Evolutionary conservation across 345 rosid genomes (phyloP).

Genomic region (Isatis tinctoria): DNA sequence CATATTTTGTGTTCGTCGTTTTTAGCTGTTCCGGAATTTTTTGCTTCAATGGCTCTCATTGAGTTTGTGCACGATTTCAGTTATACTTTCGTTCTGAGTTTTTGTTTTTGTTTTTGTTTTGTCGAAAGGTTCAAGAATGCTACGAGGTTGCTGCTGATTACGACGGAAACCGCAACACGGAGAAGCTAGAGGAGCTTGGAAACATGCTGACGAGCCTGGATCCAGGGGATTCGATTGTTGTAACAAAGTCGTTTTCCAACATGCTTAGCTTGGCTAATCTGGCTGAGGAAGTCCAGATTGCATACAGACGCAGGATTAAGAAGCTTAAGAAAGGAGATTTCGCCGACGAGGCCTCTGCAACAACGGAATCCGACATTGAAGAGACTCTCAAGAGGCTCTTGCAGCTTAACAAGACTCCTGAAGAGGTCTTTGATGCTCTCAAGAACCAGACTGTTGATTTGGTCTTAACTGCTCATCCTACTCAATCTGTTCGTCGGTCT

Average conservation of each 20-base stretch:
- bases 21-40: neutral
- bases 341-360: conserved; percentile 69
- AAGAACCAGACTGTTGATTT: conserved; percentile 96
- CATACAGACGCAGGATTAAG: conserved; percentile 64
- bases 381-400: conserved; percentile 90
- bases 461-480: conserved; percentile 98
- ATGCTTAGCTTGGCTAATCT: conserved; percentile 96
- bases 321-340: conserved; percentile 88
- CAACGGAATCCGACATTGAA: conserved; percentile 92
- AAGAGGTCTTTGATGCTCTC: conserved; percentile 86
- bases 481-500: conserved; percentile 93
- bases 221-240: conserved; percentile 91
- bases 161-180: conserved; percentile 70
- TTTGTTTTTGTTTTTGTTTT: neutral
- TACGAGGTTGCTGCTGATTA: conserved; percentile 93
- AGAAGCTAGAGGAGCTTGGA: conserved; percentile 83
- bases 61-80: neutral
- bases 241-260: conserved; percentile 85
- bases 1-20: too few species aligned
- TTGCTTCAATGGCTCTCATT: neutral
- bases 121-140: conserved; percentile 82
- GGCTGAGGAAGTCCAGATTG: conserved; percentile 99
- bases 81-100: neutral
- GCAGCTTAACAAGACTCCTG: conserved; percentile 79
- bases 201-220: conserved; percentile 75